Percentiles rank a stretch among this genome's conserved stretches.
Conservation (phyloP, 192 early-diverging fungal genomes). For the Dimargaris cristalligena region DNA sequence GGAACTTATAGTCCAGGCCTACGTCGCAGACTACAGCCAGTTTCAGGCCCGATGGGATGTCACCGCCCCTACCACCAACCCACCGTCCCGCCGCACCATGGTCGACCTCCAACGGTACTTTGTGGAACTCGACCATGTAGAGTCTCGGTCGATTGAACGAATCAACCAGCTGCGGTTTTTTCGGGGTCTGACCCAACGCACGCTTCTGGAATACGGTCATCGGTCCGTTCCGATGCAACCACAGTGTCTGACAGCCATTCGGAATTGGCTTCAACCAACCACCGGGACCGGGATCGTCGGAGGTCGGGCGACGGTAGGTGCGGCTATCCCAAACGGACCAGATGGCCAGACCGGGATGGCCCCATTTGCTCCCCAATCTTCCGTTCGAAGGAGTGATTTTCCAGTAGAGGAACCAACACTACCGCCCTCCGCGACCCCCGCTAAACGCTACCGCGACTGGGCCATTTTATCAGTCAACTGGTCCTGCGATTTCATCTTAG, state of each 20-base stretch:
- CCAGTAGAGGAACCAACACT: no score
- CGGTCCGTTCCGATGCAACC: constrained; percentile 11
- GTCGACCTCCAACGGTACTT: constrained; percentile 18
- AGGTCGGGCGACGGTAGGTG: no score
- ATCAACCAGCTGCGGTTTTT: constrained; percentile 14
- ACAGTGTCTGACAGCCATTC: constrained; percentile 15
- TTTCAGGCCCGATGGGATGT: constrained; percentile 14
- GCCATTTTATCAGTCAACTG: constrained; percentile 25
- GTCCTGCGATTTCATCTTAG: constrained; percentile 25
- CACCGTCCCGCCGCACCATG: no score
- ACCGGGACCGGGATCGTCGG: no score
- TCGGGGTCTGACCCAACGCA: constrained; percentile 13
- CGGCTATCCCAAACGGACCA: no score
- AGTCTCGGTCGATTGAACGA: constrained; percentile 17
- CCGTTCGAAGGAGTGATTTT: no score
- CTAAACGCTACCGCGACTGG: constrained; percentile 15
- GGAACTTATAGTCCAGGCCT: constrained; percentile 14
- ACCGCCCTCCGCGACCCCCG: no score
- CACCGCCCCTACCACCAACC: background rate
- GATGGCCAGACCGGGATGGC: no score
- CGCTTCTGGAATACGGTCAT: constrained; percentile 14
- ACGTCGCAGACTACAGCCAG: constrained; percentile 14
- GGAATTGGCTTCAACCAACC: constrained; percentile 12
- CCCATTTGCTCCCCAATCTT: no score
- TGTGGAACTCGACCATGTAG: constrained; percentile 17